These are phyloP conservation scores for Symbiodinium natans DNA, from an alignment of 73 alveolate genomes.

Conservation along the genomic window DNA sequence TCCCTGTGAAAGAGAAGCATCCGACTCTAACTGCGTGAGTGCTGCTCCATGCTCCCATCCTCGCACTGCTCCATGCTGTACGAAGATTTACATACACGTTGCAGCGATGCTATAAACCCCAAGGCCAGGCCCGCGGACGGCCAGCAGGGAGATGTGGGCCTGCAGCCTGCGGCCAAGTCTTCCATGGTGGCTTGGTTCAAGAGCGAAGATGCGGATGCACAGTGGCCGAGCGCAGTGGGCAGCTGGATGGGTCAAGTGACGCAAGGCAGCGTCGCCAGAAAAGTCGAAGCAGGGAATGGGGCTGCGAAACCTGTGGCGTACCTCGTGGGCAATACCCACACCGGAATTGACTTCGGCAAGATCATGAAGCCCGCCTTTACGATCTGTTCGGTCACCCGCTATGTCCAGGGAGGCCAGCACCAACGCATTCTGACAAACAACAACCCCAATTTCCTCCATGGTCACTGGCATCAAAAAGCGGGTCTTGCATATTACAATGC, in stretches of 20 bases:
- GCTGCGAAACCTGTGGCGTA: not conserved
- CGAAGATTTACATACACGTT: too few species aligned
- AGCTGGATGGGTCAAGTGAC: too few species aligned
- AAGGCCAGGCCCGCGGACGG: too few species aligned
- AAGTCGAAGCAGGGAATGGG: not conserved
- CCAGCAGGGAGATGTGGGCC: too few species aligned
- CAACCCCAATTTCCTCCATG: not conserved
- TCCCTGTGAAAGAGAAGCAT: too few species aligned
- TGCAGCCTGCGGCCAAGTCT: not conserved
- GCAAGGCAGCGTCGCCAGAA: not conserved
- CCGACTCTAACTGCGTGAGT: too few species aligned
- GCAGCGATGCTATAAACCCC: too few species aligned
- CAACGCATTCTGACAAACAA: not conserved
- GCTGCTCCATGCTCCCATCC: too few species aligned
- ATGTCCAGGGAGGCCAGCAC: not conserved
- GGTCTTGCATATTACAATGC: not conserved
- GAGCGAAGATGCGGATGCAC: not conserved
- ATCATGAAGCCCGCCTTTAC: not conserved
- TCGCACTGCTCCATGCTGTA: too few species aligned
- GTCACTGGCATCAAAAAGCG: not conserved
- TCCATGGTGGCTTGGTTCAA: not conserved
- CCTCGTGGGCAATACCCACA: not conserved
- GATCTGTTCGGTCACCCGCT: not conserved
- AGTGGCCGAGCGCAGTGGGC: not conserved
- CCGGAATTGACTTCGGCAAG: not conserved